Conservation (phyloP, 352 stramenopile species). For the Globisporangium cederbergense region DNA sequence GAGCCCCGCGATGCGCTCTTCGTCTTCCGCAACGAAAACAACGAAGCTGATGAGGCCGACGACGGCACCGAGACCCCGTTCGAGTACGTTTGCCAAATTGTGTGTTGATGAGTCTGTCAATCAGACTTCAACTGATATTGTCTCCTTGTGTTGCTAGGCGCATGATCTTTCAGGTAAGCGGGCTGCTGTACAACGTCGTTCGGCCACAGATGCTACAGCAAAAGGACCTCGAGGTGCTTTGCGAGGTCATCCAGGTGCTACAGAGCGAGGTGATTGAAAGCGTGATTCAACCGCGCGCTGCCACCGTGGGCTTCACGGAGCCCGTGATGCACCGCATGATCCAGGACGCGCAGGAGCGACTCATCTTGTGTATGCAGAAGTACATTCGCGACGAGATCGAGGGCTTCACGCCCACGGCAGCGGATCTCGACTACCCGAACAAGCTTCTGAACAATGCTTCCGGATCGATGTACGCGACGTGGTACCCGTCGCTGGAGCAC, state of each 20-base stretch:
- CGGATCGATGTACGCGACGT: slow-evolving; percentile 67
- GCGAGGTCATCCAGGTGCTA: slow-evolving; percentile 76
- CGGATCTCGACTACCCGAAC: slow-evolving; percentile 70
- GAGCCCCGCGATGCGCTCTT: slow-evolving; percentile 59
- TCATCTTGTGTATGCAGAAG: slow-evolving; percentile 84
- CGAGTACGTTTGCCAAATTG: slow-evolving; percentile 40
- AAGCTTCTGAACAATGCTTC: slow-evolving; percentile 42
- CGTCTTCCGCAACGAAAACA: slow-evolving; percentile 31
- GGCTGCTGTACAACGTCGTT: slow-evolving; percentile 65
- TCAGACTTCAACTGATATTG: background rate
- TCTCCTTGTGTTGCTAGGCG: slow-evolving; percentile 27
- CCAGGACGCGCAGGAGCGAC: slow-evolving; percentile 74
- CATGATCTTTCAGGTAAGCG: slow-evolving; percentile 75
- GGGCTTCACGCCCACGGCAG: slow-evolving; percentile 48
- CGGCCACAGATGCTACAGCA: slow-evolving; percentile 67
- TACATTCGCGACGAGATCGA: slow-evolving; percentile 84
- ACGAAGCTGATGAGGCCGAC: slow-evolving; percentile 31
- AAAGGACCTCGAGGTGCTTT: slow-evolving; percentile 73
- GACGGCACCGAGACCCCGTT: slow-evolving; percentile 56
- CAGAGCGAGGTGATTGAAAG: slow-evolving; percentile 76
- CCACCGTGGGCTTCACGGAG: slow-evolving; percentile 52
- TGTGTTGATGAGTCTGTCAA: background rate
- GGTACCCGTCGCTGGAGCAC: slow-evolving; percentile 81
- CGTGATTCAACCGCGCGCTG: slow-evolving; percentile 49
- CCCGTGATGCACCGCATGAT: slow-evolving; percentile 84